These are phyloP conservation scores for Hyphopichia homilentoma DNA, from an alignment of 805 yeast species.

Conservation along the genomic window DNA sequence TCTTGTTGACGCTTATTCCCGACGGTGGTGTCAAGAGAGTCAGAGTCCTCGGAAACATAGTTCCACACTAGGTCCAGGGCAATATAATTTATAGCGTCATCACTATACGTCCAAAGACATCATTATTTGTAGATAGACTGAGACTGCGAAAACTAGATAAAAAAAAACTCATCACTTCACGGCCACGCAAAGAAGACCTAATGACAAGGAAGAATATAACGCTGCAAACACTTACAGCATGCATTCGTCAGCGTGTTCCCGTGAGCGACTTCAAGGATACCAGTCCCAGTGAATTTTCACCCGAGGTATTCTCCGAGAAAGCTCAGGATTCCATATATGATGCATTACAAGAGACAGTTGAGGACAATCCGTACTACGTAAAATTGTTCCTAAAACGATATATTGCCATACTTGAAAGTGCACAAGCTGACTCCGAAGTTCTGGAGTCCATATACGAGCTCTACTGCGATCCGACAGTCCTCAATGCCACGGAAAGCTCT, in stretches of 20 bases:
- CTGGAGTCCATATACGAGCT: conserved; percentile 42
- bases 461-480: conserved; percentile 27
- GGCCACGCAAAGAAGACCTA: neutral
- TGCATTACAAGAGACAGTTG: conserved; percentile 14
- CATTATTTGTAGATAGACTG: neutral
- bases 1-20: conserved; percentile 80
- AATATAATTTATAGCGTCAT: neutral
- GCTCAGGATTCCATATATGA: conserved; percentile 15
- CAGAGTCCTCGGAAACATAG: conserved; percentile 67
- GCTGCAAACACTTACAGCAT: conserved; percentile 1
- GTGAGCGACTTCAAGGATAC: conserved; percentile 12
- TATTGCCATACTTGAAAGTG: conserved; percentile 29
- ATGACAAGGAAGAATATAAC: neutral
- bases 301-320: conserved; percentile 7
- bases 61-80: conserved; percentile 2
- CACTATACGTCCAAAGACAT: neutral
- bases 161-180: neutral
- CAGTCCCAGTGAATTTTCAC: conserved; percentile 1
- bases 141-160: neutral
- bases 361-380: conserved; percentile 49
- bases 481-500: conserved; percentile 26
- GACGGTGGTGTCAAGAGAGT: conserved; percentile 96
- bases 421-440: conserved; percentile 25
- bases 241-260: conserved; percentile 16
- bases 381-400: conserved; percentile 43